Percentiles rank a stretch among this genome's conserved stretches.
Conservation (phyloP, 768 basidiomycete species). For the Lentinula raphanica region DNA sequence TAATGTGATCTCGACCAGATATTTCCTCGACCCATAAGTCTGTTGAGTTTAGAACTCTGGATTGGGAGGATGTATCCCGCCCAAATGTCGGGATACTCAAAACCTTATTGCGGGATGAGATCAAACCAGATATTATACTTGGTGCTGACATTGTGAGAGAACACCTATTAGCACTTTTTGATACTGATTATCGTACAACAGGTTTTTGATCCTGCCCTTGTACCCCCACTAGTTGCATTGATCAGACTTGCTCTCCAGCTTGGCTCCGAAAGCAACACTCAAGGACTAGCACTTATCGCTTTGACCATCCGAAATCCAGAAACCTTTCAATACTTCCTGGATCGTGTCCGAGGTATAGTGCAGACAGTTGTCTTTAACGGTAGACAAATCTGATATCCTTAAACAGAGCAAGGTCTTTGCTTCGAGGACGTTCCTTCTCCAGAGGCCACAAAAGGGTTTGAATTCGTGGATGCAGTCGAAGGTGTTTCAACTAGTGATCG, state of each 20-base stretch:
- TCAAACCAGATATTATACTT: conserved; percentile 53
- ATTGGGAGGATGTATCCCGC: conserved; percentile 63
- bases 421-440: neutral
- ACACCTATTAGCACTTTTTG: neutral
- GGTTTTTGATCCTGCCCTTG: conserved; percentile 65
- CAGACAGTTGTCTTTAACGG: neutral
- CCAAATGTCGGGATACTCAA: conserved; percentile 18
- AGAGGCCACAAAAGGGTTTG: neutral
- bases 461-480: conserved; percentile 1
- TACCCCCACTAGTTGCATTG: conserved; percentile 50
- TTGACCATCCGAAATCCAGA: conserved; percentile 51
- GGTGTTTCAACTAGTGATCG: neutral
- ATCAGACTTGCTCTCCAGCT: conserved; percentile 39
- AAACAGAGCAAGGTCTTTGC: neutral
- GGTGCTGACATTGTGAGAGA: conserved; percentile 63
- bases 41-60: conserved; percentile 43
- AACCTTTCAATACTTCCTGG: conserved; percentile 45
- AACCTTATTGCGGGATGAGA: conserved; percentile 33
- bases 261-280: neutral
- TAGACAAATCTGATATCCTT: neutral
- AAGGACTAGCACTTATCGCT: conserved; percentile 40
- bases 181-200: conserved; percentile 19
- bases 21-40: conserved; percentile 43
- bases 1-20: conserved; percentile 33
- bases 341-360: neutral